A percentile compares a stretch with the other conserved stretches of the same genome.
Evolutionary conservation across 441 rosid genomes (phyloP).

Genomic region (Hura crepitans): DNA sequence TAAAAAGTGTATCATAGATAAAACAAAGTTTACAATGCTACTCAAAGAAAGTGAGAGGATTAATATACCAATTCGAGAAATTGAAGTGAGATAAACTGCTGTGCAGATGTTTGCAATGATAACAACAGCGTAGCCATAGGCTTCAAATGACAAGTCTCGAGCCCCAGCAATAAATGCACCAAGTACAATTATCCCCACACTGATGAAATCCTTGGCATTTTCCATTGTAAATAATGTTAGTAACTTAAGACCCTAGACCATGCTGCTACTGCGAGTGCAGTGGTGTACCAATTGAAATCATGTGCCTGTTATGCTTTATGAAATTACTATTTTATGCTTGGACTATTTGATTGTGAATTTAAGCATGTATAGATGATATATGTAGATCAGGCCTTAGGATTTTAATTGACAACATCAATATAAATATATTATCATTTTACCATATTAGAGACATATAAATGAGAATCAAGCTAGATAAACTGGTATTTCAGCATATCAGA

Average conservation of each 20-base stretch:
- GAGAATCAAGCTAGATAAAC: no score
- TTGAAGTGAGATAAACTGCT: conserved; percentile 78
- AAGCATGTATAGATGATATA: background rate
- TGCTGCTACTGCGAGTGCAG: background rate
- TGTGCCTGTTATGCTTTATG: background rate
- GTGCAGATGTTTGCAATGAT: conserved; percentile 77
- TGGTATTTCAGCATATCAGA: no score
- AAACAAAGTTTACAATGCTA: background rate
- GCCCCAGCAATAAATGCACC: conserved; percentile 96
- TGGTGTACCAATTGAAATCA: background rate
- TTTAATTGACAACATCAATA: background rate
- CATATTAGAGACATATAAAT: no score
- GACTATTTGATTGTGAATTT: background rate
- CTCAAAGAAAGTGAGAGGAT: background rate
- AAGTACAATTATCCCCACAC: conserved; percentile 79
- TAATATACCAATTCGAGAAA: conserved; percentile 67
- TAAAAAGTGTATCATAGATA: background rate
- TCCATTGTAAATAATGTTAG: conserved; percentile 26
- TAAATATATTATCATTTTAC: background rate
- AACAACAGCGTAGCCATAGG: conserved; percentile 74
- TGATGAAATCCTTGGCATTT: conserved; percentile 47
- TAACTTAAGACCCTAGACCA: background rate
- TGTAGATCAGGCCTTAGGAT: background rate
- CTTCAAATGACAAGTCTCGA: conserved; percentile 87
- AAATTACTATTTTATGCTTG: background rate